Evolutionary conservation across 2,329 filamentous ascomycete genomes (phyloP), one percentile per base, ranked within the genome.

Genomic region (Calonectria hongkongensis): DNA sequence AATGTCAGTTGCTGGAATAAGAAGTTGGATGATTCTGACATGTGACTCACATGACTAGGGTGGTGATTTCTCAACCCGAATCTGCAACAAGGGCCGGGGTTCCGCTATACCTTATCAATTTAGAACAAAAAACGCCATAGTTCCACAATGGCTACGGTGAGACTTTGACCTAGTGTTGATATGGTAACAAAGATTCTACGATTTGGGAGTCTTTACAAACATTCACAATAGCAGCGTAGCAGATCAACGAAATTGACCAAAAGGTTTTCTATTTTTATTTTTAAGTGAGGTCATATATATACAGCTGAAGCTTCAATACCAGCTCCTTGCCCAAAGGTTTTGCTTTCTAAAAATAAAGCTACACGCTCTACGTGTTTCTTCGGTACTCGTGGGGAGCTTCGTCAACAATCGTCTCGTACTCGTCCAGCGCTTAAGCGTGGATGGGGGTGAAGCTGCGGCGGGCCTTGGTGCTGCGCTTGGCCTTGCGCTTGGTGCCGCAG

Each of bases 271-370:
- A 12, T 64, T 51, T 71, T 54, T 68, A 71, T 77, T 76, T 74
- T 72, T 68, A 66, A 45, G 39, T 70, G 70, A 75, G 74, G 77
- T 78, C 75, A 51, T 60, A 78, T 79, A 79, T 79, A 68, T 79
- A 79, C 78, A 80, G 76, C 78, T 79, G 77, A 80, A 79, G 68
- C 75, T 73, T 77, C 68, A 72, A 77, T 50, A 71, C 70, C 76
- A 73, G 76, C 71, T 75, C 71, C 71, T 63, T 58, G 68, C 39
- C 65, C 43, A 51, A 70, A 72, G 43, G 64, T 33, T 62, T 56
- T 51, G 62, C 63, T 68, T 73, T 74, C 75, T 76, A 76, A 67
- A 51, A 72, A 72, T 62, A 54, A 65, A 28, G 36, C 69, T 69
- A 66, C 76, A 78, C 73, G 73, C 73, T 77, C 70, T 66, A 58